A percentile compares a stretch with the other conserved stretches of the same genome.
Evolutionary conservation across 2,329 filamentous ascomycete species (phyloP).

Genomic region (Penicillium sp.): DNA sequence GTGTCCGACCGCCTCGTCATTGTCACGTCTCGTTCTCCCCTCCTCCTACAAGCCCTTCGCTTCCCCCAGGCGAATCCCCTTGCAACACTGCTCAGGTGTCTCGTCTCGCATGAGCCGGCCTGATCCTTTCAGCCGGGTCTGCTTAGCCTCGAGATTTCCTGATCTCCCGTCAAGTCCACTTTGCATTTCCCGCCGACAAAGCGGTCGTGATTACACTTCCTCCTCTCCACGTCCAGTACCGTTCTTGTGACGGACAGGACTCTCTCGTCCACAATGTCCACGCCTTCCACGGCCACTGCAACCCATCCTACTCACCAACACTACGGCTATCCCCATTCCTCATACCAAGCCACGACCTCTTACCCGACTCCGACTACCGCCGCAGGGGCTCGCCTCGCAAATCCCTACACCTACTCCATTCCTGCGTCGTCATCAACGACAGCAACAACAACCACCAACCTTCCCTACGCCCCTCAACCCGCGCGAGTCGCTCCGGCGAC

Average conservation of each 20-base stretch:
- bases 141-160: neutral
- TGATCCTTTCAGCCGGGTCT: neutral
- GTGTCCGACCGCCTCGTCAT: conserved; percentile 29
- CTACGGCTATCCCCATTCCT: conserved; percentile 62
- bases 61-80: conserved; percentile 12
- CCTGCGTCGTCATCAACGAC: conserved; percentile 27
- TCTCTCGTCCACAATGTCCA: conserved; percentile 65
- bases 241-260: conserved; percentile 33
- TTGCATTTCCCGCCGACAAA: conserved; percentile 10
- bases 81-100: conserved; percentile 8
- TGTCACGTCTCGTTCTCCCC: conserved; percentile 20
- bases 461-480: conserved; percentile 37
- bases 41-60: neutral
- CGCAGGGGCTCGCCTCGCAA: conserved; percentile 43
- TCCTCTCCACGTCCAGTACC: conserved; percentile 21
- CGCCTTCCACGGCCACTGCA: conserved; percentile 74
- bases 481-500: conserved; percentile 41
- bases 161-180: neutral
- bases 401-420: conserved; percentile 46
- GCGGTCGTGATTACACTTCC: conserved; percentile 8
- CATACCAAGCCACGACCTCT: conserved; percentile 56
- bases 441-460: conserved; percentile 29
- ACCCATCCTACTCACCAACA: conserved; percentile 70
- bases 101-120: neutral
- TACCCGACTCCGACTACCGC: conserved; percentile 52